Base-by-base conservation (phyloP, 2,329 filamentous ascomycete species). In the Rhynchosporium agropyri region DNA sequence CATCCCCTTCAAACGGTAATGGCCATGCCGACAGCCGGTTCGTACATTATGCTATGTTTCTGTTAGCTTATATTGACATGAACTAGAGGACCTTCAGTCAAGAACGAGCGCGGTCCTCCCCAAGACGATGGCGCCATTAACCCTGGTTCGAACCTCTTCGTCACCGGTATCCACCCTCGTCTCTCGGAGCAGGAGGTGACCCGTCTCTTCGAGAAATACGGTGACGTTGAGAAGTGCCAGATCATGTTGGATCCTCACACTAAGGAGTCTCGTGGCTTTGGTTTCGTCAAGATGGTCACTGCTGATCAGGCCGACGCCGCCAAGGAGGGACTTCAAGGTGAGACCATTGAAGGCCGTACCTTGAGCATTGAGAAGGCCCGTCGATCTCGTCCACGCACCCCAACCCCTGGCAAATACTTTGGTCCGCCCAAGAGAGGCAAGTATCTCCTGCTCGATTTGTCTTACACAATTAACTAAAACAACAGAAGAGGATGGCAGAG, bases 161-260 rank as follows among this genome's bases (percentile, higher is more conserved):
- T 99, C 70, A 99, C 95, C 68, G 95, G 95, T 72, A 99, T 99
- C 70, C 92, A 98, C 77, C 95, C 95, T 63, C 90, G 91, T 73
- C 85, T 99, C 69, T 88, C 85, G 54, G 95, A 99, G 78, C 85
- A 88, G 15, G 95, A 98, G 76, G 91, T 99, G 66, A 90, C 90
- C 60, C 92, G 92, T 77, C 88, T 99, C 69, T 99, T 99, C 75
- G 92, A 97, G 80, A 99, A 98, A 80, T 98, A 98, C 74, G 95
- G 95, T 71, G 92, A 97, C 76, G 95, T 99, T 58, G 94, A 98
- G 81, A 98, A 96, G 80, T 98, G 94, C 82, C 96, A 97, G 78
- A 99, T 99, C 81, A 99, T 99, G 95, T 88, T 94, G 74, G 95
- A 99, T 76, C 95, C 95, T 66, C 95, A 99, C 79, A 96, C 91